A percentile compares a stretch with the other conserved stretches of the same genome.
These are phyloP conservation scores for Panaeolus cyanescens DNA, from an alignment of 768 basidiomycete species.

Conservation along the genomic window DNA sequence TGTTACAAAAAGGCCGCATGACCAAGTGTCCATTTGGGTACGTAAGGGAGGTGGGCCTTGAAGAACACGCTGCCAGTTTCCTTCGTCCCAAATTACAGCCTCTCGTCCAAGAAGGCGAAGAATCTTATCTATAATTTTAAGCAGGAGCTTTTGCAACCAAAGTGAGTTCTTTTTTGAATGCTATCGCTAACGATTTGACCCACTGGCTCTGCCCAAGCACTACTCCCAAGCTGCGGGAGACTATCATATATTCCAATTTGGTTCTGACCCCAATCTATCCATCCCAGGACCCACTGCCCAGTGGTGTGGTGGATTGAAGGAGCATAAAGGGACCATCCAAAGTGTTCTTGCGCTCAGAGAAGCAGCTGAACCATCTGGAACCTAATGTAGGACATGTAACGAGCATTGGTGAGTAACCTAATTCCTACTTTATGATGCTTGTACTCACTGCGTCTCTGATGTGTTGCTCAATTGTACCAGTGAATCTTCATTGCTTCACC, in stretches of 20 bases:
- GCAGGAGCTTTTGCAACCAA: background rate
- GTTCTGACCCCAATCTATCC: conserved; percentile 3
- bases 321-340: conserved; percentile 7
- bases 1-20: background rate
- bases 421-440: background rate
- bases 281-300: conserved; percentile 9
- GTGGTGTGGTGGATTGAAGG: background rate
- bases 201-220: conserved; percentile 11
- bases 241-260: conserved; percentile 8
- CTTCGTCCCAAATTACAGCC: background rate
- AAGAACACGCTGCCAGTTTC: background rate
- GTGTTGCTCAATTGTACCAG: background rate
- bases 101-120: background rate
- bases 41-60: background rate
- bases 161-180: background rate
- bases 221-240: conserved; percentile 6
- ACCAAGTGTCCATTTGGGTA: conserved; percentile 1
- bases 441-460: background rate
- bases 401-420: background rate
- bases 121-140: background rate
- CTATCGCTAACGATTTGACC: background rate
- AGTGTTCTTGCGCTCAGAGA: background rate
- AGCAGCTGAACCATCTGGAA: background rate
- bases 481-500: background rate
- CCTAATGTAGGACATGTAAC: background rate